Base-by-base conservation (phyloP, 2,329 filamentous ascomycete genomes). In the Metarhizium album region DNA sequence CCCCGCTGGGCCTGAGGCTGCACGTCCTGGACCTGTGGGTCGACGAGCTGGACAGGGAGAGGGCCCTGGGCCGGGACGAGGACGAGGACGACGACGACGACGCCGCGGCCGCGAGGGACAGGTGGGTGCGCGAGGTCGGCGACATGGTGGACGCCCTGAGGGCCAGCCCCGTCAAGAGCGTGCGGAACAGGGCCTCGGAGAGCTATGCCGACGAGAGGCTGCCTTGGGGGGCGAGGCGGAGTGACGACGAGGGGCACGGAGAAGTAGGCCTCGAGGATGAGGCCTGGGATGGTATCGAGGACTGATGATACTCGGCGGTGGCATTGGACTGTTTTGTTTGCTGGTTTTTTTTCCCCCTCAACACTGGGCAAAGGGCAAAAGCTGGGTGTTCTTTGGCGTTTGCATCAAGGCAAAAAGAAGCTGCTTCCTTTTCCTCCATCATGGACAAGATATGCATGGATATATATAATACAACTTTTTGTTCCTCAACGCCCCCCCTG, bases 21-120 rank as follows among this genome's bases (percentile, higher is more conserved):
- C 93, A 98, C 68, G 79, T 90, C 14, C 68, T 95, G 55, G 93
- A 98, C 70, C 78, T 97, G 49, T 97, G 87, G 81, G 78, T 95
- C 8, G 93, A 97, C 66, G 90, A 96, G 74, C 68, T 90, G 60
- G 86, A 90, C 67, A 84, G 83, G 62, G 79, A 82, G 33, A 79
- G 82, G 49, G 73, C 78, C 35, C 58, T 82, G 11, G 61, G 13
- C 62, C 60, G 13, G 65, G 11, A 13, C 11, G 46, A 8, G 27
- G 13, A 29, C 2, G 61, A 60, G 11, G 62, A 60, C 11, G 65
- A 42, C 11, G 45, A 23, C 1, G 11, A 13, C 11, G 46, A 16
- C 37, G 13, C 2, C 16, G 56, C 59, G 8, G 46, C 64, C 4
- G 60, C 60, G 29, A 70, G 67, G 20, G 67, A 65, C 45, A 68